Conservation (phyloP, 352 stramenopile genomes). For the Phytophthora hybrid region DNA sequence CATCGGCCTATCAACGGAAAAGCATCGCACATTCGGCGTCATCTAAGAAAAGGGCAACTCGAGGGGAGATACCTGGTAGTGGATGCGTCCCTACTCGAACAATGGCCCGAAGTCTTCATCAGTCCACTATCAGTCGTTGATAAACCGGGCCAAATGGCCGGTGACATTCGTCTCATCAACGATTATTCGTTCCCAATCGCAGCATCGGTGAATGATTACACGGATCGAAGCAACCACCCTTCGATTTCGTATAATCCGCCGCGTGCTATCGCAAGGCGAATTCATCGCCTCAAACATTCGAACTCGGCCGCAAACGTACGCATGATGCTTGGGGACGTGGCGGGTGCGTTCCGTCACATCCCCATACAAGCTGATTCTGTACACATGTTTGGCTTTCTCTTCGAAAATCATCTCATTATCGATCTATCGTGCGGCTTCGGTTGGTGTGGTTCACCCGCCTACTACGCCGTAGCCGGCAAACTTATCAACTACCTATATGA, state of each 20-base stretch:
- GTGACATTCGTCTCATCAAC: neutral
- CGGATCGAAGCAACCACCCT: neutral
- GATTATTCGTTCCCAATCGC: neutral
- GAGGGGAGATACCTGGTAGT: neutral
- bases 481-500: neutral
- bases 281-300: neutral
- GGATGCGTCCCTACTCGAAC: neutral
- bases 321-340: neutral
- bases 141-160: neutral
- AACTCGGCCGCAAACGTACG: neutral
- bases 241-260: neutral
- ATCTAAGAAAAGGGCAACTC: neutral
- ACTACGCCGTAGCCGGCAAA: neutral
- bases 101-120: neutral
- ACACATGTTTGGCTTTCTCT: neutral
- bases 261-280: neutral
- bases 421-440: neutral
- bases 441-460: neutral
- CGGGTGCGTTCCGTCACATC: neutral
- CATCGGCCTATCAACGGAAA: neutral
- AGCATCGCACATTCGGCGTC: neutral
- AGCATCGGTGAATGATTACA: neutral
- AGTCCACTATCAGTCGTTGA: neutral
- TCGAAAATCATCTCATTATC: neutral
- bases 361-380: neutral